Evolutionary conservation across 257 asterid genomes (phyloP), one percentile per base, ranked within the genome.

Genomic region (Nicotiana knightiana): DNA sequence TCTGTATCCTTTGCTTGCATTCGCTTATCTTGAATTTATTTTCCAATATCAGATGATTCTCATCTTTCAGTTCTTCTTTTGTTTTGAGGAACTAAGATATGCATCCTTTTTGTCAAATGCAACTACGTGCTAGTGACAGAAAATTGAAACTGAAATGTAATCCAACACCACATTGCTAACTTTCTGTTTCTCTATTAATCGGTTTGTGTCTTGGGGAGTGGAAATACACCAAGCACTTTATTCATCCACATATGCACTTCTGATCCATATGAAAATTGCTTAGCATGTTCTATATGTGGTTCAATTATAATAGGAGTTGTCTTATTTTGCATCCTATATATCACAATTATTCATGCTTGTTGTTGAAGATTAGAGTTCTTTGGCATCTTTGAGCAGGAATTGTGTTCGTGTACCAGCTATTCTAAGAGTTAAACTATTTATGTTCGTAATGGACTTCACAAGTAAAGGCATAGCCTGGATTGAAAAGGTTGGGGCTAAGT

Each of bases 381-480:
- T 24, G 59, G 33, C 55, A 21, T 30, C 68, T 30, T 73, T 53
- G 83, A 70, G 21, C 46, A 46, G 70, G 55, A 43, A 67, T 43
- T 77, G 57, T 24, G 28, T 79, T 28, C 16, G 24, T 17, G 54
- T 16, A 37, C 76, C 17, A 37, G 48, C 83, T 61, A 67, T 13
- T 35, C 79, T 61, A 65, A 68, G 48, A 70, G 7, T 28, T 67
- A 33, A 26, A 64, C 28, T 61, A 35, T 54, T 64, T 62, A 12
- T 28, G 43, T 26, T 62, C 21, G 1, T 71, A 67, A 85, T 85
- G 88, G 85, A 57, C 37, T 66, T n/a, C 68, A 43, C 37, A 51
- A 67, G 37, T 13, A 70, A 76, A 54, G 26, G 59, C 46, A 10
- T 37, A 17, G 66, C 82, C 48, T 85, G 85, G 88, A 4, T 85